Base-by-base conservation (phyloP, 2,329 filamentous ascomycete species). In the Zymoseptoria brevis region DNA sequence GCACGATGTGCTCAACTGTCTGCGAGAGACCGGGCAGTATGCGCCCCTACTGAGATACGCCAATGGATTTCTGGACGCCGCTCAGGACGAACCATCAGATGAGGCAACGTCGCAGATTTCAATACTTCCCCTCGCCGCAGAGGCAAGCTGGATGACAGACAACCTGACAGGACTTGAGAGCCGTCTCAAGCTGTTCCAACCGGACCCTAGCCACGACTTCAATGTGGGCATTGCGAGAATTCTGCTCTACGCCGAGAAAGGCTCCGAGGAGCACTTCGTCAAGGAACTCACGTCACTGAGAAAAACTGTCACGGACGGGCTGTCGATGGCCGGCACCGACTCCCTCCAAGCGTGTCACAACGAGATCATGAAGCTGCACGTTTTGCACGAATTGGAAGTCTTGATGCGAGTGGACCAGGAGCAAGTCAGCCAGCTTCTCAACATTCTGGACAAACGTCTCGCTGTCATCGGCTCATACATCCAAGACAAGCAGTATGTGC, bases 1-100 rank as follows among this genome's bases (percentile, higher is more conserved):
- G 71, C 80, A 89, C 58, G 89, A 95, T 67, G 80, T 99, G 41
- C 78, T 99, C 57, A 88, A 86, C 29, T 97, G 94, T 68, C 79
- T 99, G 8, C 92, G 91, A 70, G 91, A 96, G 72, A 96, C 92
- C n/a, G 94, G 93, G 0, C 94, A 97, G 72, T 87, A 96, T 75
- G 66, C 65, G 8, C 61, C 70, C 0, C 81, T 97, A 19, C 79
- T 97, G 24, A 93, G 92, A 61, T 90, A 95, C 66, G 86, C 95
- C 11, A 89, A 96, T 69, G 86, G 86, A 5, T 88, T 96, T 74
- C 55, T 64, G 5, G 57, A 60, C 13, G 51, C 59, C n/a, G 35
- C 19, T 11, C 21, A 58, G 19, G 54, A 57, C n/a, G 57, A 54
- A 5, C 53, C 54, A 9, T 26, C 62, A 24, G 57, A 61, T 11